A percentile compares a stretch with the other conserved stretches of the same genome.
These are phyloP conservation scores for Penicillium pulvis DNA, from an alignment of 495 filamentous ascomycete species.

Conservation along the genomic window DNA sequence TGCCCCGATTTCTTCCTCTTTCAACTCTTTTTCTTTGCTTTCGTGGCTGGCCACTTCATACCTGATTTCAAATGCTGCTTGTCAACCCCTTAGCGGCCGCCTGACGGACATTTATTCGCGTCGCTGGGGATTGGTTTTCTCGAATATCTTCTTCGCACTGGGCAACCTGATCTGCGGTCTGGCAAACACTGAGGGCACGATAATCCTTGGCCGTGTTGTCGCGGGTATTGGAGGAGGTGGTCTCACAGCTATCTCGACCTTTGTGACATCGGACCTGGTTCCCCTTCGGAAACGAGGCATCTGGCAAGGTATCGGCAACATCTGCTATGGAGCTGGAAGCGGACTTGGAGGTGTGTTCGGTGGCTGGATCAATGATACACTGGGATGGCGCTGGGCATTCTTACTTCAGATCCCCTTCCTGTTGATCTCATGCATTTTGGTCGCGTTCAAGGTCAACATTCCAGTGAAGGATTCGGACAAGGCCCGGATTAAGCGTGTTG, in stretches of 20 bases:
- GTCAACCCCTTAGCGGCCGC: conserved; percentile 81
- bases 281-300: conserved; percentile 80
- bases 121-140: conserved; percentile 73
- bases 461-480: conserved; percentile 70
- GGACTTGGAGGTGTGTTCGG: conserved; percentile 64
- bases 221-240: conserved; percentile 88
- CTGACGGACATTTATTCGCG: conserved; percentile 89
- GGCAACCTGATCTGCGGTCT: conserved; percentile 88
- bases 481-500: conserved; percentile 67
- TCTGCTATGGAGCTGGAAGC: conserved; percentile 74
- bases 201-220: conserved; percentile 79
- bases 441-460: conserved; percentile 67
- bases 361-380: conserved; percentile 76
- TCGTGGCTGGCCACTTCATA: conserved; percentile 93
- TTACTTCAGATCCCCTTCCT: conserved; percentile 72
- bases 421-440: conserved; percentile 65
- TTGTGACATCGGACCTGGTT: conserved; percentile 79
- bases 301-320: conserved; percentile 85
- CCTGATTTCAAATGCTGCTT: conserved; percentile 86
- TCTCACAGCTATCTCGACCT: conserved; percentile 77
- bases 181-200: conserved; percentile 65
- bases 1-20: conserved; percentile 82
- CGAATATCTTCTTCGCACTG: conserved; percentile 75
- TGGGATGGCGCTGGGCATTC: conserved; percentile 79
- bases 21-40: conserved; percentile 78